phyloP scores from a whole-genome alignment of 345 rosid genomes.

The Sonneratia caseolaris region DNA sequence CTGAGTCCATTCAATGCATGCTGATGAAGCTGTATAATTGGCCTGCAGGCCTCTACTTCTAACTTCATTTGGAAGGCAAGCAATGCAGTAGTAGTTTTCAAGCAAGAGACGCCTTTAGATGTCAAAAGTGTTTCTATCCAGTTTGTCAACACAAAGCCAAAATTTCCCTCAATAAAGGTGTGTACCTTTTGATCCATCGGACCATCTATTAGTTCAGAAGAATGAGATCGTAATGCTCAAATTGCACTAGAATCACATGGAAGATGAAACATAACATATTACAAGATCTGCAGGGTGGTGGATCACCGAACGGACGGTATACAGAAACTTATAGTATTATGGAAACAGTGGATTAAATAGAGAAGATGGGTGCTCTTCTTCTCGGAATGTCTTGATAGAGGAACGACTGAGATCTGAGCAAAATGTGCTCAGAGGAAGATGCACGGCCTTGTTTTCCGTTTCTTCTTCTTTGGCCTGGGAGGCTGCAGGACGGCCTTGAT shows the following conservation, averaged over 20 bases:
- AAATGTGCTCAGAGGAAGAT: constrained; percentile 20
- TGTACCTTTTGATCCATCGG: too few relatives aligned
- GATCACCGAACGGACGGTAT: neutral
- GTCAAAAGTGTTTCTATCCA: too few relatives aligned
- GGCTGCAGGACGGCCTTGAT: constrained; percentile 51
- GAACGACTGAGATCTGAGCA: neutral
- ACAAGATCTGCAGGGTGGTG: neutral
- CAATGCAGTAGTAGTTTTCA: too few relatives aligned
- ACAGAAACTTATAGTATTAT: neutral
- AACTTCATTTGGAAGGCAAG: too few relatives aligned
- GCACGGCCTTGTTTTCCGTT: constrained; percentile 22
- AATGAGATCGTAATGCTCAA: too few relatives aligned
- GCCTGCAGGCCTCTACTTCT: too few relatives aligned
- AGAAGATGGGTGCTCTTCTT: neutral
- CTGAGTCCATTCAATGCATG: too few relatives aligned
- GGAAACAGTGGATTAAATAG: neutral
- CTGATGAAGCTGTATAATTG: too few relatives aligned
- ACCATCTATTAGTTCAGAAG: too few relatives aligned
- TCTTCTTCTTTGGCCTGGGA: constrained; percentile 35
- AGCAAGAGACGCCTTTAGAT: too few relatives aligned
- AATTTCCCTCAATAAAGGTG: too few relatives aligned
- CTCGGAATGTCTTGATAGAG: neutral
- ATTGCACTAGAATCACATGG: neutral
- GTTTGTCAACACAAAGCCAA: too few relatives aligned
- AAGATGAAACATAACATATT: neutral